Percentiles rank a stretch among this genome's conserved stretches.
Conservation (phyloP, 2,329 filamentous ascomycete species). For the Penicillium sp. region DNA sequence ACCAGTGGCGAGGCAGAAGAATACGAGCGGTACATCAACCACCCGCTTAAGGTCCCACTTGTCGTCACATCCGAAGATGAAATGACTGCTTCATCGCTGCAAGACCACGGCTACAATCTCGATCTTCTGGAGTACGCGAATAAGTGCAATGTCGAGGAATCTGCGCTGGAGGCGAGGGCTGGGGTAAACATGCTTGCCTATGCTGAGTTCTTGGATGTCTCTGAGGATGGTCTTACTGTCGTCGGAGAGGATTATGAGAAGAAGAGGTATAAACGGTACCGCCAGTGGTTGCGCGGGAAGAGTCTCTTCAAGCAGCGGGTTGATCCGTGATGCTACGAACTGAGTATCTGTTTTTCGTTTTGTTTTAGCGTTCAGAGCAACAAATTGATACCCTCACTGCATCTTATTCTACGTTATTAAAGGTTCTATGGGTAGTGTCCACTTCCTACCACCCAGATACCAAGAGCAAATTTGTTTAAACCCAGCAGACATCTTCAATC, state of each 20-base stretch:
- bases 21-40: slow-evolving; percentile 78
- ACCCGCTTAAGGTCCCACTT: slow-evolving; percentile 79
- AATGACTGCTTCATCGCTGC: slow-evolving; percentile 28
- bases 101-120: slow-evolving; percentile 37
- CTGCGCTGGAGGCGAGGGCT: slow-evolving; percentile 33
- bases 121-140: slow-evolving; percentile 77
- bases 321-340: slow-evolving; percentile 28
- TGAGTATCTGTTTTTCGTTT: not conserved
- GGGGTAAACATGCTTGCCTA: slow-evolving; percentile 66
- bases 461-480: not conserved
- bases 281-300: slow-evolving; percentile 89
- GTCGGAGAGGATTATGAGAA: slow-evolving; percentile 76
- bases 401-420: not conserved
- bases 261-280: slow-evolving; percentile 93
- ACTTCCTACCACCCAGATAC: not conserved
- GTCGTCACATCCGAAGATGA: slow-evolving; percentile 40
- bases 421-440: not conserved
- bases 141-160: slow-evolving; percentile 56
- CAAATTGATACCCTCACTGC: slow-evolving; percentile 17
- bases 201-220: slow-evolving; percentile 63
- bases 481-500: not conserved
- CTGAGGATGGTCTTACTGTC: slow-evolving; percentile 77
- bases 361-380: not conserved
- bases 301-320: slow-evolving; percentile 86
- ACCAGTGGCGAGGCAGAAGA: slow-evolving; percentile 68